Percentiles rank a stretch among this genome's conserved stretches.
These are phyloP conservation scores for Elaeagnus macrophylla DNA, from an alignment of 306 rosid genomes.

Conservation along the genomic window DNA sequence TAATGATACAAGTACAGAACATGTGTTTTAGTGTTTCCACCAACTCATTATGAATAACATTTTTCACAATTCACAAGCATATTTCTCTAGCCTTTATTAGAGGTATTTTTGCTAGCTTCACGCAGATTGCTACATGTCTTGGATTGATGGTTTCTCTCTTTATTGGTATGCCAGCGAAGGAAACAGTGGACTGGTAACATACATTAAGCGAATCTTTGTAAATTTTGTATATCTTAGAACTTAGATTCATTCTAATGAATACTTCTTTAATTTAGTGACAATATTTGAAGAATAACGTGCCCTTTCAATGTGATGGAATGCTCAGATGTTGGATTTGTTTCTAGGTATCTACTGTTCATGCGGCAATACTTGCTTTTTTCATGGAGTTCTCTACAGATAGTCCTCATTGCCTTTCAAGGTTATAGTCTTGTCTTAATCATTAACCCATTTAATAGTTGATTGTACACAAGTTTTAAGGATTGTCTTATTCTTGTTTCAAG, in stretches of 20 bases:
- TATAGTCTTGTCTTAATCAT: slow-evolving; percentile 16
- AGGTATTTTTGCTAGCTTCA: slow-evolving; percentile 68
- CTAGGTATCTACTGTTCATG: slow-evolving; percentile 64
- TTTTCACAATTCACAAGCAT: slow-evolving; percentile 25
- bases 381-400: slow-evolving; percentile 85
- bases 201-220: slow-evolving; percentile 7
- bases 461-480: neutral
- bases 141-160: slow-evolving; percentile 65
- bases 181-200: slow-evolving; percentile 66
- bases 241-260: too few species aligned
- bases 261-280: neutral
- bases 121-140: slow-evolving; percentile 82
- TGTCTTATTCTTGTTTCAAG: too few species aligned
- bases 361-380: slow-evolving; percentile 48
- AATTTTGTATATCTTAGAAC: too few species aligned
- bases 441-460: slow-evolving; percentile 4
- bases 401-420: slow-evolving; percentile 88
- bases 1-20: too few species aligned
- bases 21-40: too few species aligned
- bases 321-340: slow-evolving; percentile 83
- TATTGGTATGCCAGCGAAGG: slow-evolving; percentile 71
- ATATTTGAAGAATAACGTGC: slow-evolving; percentile 10
- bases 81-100: slow-evolving; percentile 68
- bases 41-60: too few species aligned
- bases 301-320: slow-evolving; percentile 17